Conservation (phyloP, 441 rosid genomes). For the Gossypium schwendimanii region DNA sequence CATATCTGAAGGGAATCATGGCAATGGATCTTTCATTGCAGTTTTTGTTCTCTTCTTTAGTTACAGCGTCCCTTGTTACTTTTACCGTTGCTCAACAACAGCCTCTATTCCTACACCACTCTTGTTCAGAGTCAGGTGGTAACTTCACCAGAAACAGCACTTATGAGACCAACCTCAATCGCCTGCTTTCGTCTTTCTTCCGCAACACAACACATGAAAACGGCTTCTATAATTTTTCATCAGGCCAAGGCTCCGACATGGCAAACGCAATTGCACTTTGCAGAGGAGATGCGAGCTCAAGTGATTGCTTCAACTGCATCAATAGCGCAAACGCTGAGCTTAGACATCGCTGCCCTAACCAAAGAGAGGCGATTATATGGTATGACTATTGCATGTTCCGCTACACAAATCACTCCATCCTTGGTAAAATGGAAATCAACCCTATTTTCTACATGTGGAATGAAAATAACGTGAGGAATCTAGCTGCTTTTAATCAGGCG, state of each 20-base stretch:
- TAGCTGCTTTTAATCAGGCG: constrained; percentile 24
- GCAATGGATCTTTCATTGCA: neutral
- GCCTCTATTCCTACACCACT: neutral
- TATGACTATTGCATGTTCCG: neutral
- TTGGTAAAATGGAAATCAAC: constrained; percentile 6
- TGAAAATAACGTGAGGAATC: constrained; percentile 17
- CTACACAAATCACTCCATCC: constrained; percentile 19
- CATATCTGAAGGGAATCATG: neutral
- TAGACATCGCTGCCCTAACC: constrained; percentile 16
- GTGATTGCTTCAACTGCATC: constrained; percentile 30
- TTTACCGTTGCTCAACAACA: neutral
- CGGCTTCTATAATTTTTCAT: constrained; percentile 23
- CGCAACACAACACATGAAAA: constrained; percentile 7
- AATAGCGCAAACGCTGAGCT: constrained; percentile 18
- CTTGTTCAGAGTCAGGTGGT: constrained; percentile 3
- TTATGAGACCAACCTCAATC: constrained; percentile 26
- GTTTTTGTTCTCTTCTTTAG: neutral
- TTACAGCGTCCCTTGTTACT: neutral
- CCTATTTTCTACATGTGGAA: constrained; percentile 7
- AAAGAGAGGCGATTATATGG: constrained; percentile 21
- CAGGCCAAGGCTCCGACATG: constrained; percentile 6
- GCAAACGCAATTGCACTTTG: constrained; percentile 25
- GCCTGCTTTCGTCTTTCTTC: constrained; percentile 21
- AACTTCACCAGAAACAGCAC: constrained; percentile 32
- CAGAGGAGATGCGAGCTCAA: constrained; percentile 30